These are phyloP conservation scores for Apiotrichum montevideense DNA, from an alignment of 1,284 basidiomycete species.

Conservation along the genomic window DNA sequence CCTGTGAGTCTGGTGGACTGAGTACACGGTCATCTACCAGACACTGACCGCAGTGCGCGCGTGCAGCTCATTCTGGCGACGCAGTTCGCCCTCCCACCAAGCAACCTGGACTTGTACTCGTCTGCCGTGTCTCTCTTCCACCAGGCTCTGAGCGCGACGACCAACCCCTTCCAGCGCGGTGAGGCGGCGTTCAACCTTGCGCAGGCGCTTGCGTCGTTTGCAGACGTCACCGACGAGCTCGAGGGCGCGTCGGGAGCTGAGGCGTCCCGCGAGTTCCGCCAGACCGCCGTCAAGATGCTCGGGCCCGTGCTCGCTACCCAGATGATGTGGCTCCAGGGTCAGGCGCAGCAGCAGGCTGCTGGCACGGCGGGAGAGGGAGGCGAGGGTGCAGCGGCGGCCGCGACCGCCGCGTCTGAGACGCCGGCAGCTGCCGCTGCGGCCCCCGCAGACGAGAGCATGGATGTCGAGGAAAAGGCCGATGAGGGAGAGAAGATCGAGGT, in stretches of 20 bases:
- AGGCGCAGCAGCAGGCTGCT: too few relatives aligned
- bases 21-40: neutral
- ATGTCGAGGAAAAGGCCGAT: constrained; percentile 15
- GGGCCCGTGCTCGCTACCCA: constrained; percentile 34
- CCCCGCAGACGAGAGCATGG: constrained; percentile 9
- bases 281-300: constrained; percentile 29
- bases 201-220: constrained; percentile 25
- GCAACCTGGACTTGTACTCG: constrained; percentile 16
- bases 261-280: constrained; percentile 24
- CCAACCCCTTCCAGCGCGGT: constrained; percentile 26
- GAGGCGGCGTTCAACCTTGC: constrained; percentile 46
- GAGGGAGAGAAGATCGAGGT: constrained; percentile 14
- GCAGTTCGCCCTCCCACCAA: constrained; percentile 41
- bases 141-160: constrained; percentile 25
- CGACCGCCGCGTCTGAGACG: constrained; percentile 13
- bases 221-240: constrained; percentile 43
- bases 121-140: constrained; percentile 34
- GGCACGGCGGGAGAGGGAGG: constrained; percentile 5
- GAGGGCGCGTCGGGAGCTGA: constrained; percentile 14
- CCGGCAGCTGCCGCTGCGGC: constrained; percentile 13
- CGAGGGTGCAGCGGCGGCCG: neutral
- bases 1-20: constrained; percentile 27
- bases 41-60: constrained; percentile 32
- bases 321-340: constrained; percentile 18
- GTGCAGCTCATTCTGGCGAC: constrained; percentile 39